These are phyloP conservation scores for Berberis thunbergii DNA, from an alignment of 164 flowering plant genomes.

Conservation along the genomic window DNA sequence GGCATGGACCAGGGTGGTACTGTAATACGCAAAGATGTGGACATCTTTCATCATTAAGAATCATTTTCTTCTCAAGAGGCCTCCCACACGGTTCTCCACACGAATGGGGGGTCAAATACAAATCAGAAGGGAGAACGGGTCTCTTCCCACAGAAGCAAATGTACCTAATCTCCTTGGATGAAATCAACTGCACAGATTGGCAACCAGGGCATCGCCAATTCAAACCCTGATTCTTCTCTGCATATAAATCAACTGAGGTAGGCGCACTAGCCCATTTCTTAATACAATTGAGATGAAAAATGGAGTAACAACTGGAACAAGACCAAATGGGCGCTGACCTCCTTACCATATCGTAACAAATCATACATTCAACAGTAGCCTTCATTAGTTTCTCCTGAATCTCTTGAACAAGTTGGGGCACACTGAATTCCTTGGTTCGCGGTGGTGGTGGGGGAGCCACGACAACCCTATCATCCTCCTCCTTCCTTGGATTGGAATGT, in stretches of 20 bases:
- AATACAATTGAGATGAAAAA: slow-evolving; percentile 76
- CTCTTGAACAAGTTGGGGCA: slow-evolving; percentile 90
- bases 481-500: not conserved
- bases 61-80: slow-evolving; percentile 47
- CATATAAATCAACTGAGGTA: slow-evolving; percentile 62
- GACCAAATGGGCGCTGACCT: slow-evolving; percentile 90
- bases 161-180: slow-evolving; percentile 68
- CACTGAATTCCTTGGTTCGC: slow-evolving; percentile 17
- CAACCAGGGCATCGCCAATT: slow-evolving; percentile 99
- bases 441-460: too few species aligned
- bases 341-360: slow-evolving; percentile 90
- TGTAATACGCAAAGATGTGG: slow-evolving; percentile 90
- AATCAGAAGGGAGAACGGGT: slow-evolving; percentile 75
- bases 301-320: slow-evolving; percentile 82
- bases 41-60: slow-evolving; percentile 53
- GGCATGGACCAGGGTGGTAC: slow-evolving; percentile 99
- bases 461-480: slow-evolving; percentile 8
- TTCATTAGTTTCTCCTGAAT: slow-evolving; percentile 78
- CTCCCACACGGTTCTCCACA: slow-evolving; percentile 96
- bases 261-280: slow-evolving; percentile 98
- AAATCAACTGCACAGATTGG: slow-evolving; percentile 71
- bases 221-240: slow-evolving; percentile 65
- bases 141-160: slow-evolving; percentile 84
- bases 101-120: slow-evolving; percentile 90
- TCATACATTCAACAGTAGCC: slow-evolving; percentile 87